These are phyloP conservation scores for Penicillium sp. DNA, from an alignment of 2,329 filamentous ascomycete species.

Conservation along the genomic window DNA sequence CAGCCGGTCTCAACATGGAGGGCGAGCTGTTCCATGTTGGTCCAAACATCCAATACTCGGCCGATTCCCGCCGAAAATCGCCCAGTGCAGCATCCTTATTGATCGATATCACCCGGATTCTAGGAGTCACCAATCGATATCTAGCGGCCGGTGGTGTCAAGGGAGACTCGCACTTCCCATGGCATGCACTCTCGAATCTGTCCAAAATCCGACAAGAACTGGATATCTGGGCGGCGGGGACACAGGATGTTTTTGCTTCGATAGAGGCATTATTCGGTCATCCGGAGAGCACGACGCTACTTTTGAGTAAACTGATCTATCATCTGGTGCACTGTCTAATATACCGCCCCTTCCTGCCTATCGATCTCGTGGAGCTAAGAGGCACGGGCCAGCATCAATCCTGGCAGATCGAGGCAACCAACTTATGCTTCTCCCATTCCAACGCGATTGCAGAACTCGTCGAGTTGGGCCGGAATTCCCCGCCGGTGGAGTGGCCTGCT, in stretches of 20 bases:
- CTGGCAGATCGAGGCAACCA: constrained; percentile 91
- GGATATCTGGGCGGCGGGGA: constrained; percentile 83
- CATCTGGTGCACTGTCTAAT: constrained; percentile 86
- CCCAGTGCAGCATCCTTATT: constrained; percentile 81
- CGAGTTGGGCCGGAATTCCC: constrained; percentile 75
- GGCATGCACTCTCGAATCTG: constrained; percentile 83
- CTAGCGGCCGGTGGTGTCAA: constrained; percentile 85
- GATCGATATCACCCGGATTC: constrained; percentile 81
- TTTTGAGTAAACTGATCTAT: constrained; percentile 85
- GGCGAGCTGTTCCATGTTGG: constrained; percentile 82
- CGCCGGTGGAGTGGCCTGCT: constrained; percentile 80
- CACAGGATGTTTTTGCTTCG: constrained; percentile 77
- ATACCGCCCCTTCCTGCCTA: constrained; percentile 84
- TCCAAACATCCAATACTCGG: constrained; percentile 76
- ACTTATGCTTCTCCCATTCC: constrained; percentile 83
- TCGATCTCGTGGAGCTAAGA: constrained; percentile 80
- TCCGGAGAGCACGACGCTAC: constrained; percentile 75
- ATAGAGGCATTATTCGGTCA: constrained; percentile 78
- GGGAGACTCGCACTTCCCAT: constrained; percentile 87
- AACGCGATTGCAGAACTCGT: constrained; percentile 86
- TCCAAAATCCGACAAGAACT: constrained; percentile 86
- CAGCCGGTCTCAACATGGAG: constrained; percentile 68
- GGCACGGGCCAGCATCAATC: constrained; percentile 84
- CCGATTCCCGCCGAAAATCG: constrained; percentile 70
- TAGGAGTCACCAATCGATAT: constrained; percentile 84